Conservation (phyloP, 768 basidiomycete species). For the Cystofilobasidium bisporidii region DNA sequence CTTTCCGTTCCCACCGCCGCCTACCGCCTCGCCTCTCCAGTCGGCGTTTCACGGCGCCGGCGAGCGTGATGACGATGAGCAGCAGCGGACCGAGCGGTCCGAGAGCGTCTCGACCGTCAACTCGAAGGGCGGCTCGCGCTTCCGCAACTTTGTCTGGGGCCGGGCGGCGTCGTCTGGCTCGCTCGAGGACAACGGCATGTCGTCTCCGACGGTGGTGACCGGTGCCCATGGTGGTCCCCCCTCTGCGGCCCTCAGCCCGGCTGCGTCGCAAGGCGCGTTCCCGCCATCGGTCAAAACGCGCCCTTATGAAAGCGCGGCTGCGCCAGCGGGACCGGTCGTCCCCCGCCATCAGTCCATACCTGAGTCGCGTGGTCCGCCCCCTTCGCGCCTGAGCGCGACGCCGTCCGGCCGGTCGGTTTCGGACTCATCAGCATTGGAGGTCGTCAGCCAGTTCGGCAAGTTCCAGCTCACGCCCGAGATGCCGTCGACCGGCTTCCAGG, state of each 20-base stretch:
- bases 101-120: neutral
- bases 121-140: neutral
- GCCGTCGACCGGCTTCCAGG: conserved; percentile 5
- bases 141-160: conserved; percentile 6
- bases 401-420: neutral
- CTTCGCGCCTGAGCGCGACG: neutral
- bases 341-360: conserved; percentile 2
- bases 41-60: neutral
- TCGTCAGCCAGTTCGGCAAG: conserved; percentile 3
- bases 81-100: neutral
- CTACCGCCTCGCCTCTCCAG: neutral
- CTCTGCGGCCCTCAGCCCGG: neutral
- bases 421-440: neutral
- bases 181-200: neutral
- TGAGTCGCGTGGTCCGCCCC: neutral
- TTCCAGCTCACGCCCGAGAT: conserved; percentile 6
- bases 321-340: neutral
- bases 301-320: no score
- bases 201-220: neutral
- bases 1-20: neutral
- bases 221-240: no score
- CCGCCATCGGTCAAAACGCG: neutral
- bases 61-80: neutral
- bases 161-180: neutral
- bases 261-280: neutral